Conservation (phyloP, 164 flowering plant genomes). For the Berberis vulgaris region DNA sequence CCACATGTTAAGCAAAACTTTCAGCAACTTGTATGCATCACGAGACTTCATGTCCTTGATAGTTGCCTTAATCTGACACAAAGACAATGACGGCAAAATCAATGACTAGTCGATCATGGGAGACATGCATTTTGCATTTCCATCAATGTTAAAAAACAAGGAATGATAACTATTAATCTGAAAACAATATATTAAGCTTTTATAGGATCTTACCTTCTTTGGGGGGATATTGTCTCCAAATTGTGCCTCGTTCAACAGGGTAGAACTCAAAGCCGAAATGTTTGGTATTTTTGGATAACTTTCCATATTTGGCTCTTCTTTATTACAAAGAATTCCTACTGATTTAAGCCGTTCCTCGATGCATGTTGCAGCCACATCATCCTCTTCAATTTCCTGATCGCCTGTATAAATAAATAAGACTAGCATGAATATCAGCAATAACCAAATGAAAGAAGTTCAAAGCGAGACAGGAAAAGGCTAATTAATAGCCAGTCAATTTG, state of each 20-base stretch:
- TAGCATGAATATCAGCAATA: neutral
- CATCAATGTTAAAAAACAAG: no score
- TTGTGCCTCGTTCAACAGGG: slow-evolving; percentile 27
- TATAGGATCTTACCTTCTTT: slow-evolving; percentile 44
- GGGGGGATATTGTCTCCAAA: slow-evolving; percentile 41
- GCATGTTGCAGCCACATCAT: slow-evolving; percentile 22
- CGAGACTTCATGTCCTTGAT: slow-evolving; percentile 45
- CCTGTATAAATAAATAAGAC: neutral
- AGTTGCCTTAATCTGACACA: slow-evolving; percentile 48
- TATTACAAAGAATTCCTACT: slow-evolving; percentile 40
- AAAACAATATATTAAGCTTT: no score
- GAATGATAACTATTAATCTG: no score
- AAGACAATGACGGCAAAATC: neutral
- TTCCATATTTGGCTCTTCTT: slow-evolving; percentile 21
- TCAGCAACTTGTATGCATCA: slow-evolving; percentile 55
- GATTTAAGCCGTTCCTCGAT: slow-evolving; percentile 71
- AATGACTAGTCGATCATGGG: neutral
- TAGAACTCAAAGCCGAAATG: slow-evolving; percentile 18
- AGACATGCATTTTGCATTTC: no score
- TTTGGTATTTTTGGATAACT: slow-evolving; percentile 9
- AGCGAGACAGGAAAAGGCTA: no score
- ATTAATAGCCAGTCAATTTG: no score
- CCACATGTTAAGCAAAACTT: slow-evolving; percentile 49
- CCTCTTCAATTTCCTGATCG: slow-evolving; percentile 16
- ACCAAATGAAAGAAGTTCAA: no score